Base-by-base conservation (phyloP, 768 basidiomycete species). In the Hirschioporus abietinus region DNA sequence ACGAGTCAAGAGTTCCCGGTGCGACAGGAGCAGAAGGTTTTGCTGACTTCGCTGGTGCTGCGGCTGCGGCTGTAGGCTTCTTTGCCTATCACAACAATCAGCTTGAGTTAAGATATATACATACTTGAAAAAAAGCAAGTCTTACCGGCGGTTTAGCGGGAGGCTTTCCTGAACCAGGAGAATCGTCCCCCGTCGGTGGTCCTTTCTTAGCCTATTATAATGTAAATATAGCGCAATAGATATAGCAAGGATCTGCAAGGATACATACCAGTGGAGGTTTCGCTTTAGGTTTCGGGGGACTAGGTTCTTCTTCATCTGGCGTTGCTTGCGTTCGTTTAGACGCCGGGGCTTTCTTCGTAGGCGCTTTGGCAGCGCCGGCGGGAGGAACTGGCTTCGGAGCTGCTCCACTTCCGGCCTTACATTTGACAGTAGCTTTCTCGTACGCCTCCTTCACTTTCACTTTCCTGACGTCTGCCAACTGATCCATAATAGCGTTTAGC, bases 371-470 rank as follows among this genome's bases (percentile, higher is more conserved):
- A 15, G 12, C 25, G 30, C 24, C 30, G 7, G 78, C 67, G 5
- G 76, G 67, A 0, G 77, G 70, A 1, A 72, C 71, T n/a, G 70
- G 35, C 34, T 71, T 83, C 3, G 86, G 76, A 27, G 87, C 81
- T 1, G 84, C 82, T 42, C 81, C 77, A 59, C 79, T 80, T 8
- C 90, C 89, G 8, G 82, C 80, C 77, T 93, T 96, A 72, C 89
- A 92, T 76, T 93, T 96, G 57, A 98, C 92, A n/a, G 88, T 88
- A 3, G 94, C 95, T 71, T 91, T 94, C 66, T 93, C 95, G 70
- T 86, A 92, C 0, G 93, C 92, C 74, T 98, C 97, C 76, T 91
- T 96, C 64, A 99, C 93, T 78, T 98, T 99, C 1, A 82, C 83
- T 77, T 93, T 95, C 70, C 95, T 83, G 24, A 96, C 81, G 71